phyloP scores from a whole-genome alignment of 805 yeast genomes.

The Yueomyces sinensis region DNA sequence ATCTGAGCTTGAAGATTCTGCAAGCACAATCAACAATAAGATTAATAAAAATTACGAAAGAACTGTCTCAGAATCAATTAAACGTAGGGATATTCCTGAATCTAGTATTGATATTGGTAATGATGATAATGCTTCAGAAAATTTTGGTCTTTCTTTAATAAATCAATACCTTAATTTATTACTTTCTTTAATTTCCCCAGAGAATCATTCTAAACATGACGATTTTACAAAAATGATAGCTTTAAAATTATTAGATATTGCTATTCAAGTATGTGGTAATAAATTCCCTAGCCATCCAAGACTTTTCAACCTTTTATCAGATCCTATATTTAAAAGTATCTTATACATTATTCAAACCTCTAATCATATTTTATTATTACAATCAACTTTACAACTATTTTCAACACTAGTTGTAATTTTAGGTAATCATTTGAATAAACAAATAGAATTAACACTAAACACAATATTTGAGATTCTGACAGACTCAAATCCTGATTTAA shows the following conservation, averaged over 20 bases:
- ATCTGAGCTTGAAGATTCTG: background rate
- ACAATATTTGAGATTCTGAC: constrained; percentile 44
- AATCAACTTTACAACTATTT: constrained; percentile 60
- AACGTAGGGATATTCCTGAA: background rate
- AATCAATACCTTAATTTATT: constrained; percentile 64
- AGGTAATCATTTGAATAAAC: constrained; percentile 54
- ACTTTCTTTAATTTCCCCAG: constrained; percentile 70
- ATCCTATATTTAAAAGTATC: constrained; percentile 68
- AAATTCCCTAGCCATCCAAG: constrained; percentile 44
- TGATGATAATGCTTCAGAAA: constrained; percentile 11
- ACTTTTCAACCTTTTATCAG: constrained; percentile 54
- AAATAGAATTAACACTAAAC: constrained; percentile 57
- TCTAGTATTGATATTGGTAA: background rate
- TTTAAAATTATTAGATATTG: constrained; percentile 53
- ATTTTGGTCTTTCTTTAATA: constrained; percentile 62
- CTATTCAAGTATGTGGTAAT: constrained; percentile 68
- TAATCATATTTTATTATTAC: constrained; percentile 58
- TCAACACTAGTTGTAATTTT: constrained; percentile 56
- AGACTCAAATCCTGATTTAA: constrained; percentile 5
- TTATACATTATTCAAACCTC: constrained; percentile 58
- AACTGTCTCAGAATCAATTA: background rate
- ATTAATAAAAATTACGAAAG: background rate
- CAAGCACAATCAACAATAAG: background rate
- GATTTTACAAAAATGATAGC: constrained; percentile 77
- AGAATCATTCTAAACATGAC: constrained; percentile 67